Evolutionary conservation across 176 grass and related monocot species (phyloP), one percentile per base, ranked within the genome.

Genomic region (Microstegium vimineum): DNA sequence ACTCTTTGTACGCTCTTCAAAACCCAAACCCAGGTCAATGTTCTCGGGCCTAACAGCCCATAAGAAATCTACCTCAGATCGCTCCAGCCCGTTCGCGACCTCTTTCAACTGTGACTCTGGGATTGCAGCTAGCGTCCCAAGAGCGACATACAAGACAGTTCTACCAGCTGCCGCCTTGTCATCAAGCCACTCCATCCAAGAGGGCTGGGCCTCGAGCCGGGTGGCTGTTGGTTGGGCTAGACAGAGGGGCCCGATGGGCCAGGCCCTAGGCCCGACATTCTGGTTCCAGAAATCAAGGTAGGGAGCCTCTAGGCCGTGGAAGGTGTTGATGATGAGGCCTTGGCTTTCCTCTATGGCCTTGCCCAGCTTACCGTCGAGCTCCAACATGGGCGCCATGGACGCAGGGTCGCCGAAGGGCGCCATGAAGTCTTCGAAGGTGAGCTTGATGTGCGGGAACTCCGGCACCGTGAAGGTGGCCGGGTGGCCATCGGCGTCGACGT

Each of bases 341-440:
- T 66, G 76, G 37, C 79, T 88, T 7, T 52, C 71, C 18, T 13
- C 25, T 2, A 70, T 35, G 66, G 85, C 78, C 23, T 8, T 64
- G 0, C 2, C 35, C 51, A 37, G 30, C 77, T 87, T 87, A 8
- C 20, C 5, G 5, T 88, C 63, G 11, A 92, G 82, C 65, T 92
- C 87, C 64, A 81, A 28, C 78, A 82, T 70, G 30, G 25, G 60
- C 16, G 41, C 85, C 0, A 83, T n/a, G 2, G 90, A 84, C 7
- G 89, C 80, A 14, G 85, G 85, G 26, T 90, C 85, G 1, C 91
- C 90, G 5, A 92, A 95, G 12, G 88, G 88, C 12, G 90, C 85
- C 22, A 69, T 66, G 66, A 95, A 25, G 67, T 95, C 93, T 4
- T 89, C 68, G 23, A 78, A 74, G 6, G 86, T 85, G 65, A 92